Evolutionary conservation across 805 yeast genomes (phyloP).

Genomic region (Wickerhamiella domercqiae): DNA sequence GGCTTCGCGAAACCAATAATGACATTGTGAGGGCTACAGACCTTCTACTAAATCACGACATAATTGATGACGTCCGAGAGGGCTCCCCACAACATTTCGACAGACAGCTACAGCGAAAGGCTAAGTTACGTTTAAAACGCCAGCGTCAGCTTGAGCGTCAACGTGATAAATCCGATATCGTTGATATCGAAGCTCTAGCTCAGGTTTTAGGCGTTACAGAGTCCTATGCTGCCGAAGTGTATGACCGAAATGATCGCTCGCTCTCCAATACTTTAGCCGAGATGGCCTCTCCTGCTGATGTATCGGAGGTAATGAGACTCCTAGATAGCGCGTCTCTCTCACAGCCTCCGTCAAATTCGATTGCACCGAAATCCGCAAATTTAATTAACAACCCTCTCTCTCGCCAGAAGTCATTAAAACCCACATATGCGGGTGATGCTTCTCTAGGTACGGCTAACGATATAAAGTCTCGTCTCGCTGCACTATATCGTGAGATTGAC

Average conservation of each 20-base stretch:
- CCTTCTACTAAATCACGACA: constrained; percentile 6
- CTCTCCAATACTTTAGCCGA: background rate
- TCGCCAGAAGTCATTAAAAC: too few species aligned
- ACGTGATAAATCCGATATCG: background rate
- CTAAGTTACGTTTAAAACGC: background rate
- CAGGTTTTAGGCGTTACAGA: background rate
- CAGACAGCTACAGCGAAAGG: background rate
- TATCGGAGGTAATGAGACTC: background rate
- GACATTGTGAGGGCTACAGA: constrained; percentile 10
- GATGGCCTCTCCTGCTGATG: background rate
- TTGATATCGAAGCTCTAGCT: background rate
- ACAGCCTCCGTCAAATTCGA: background rate
- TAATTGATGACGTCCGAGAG: constrained; percentile 2
- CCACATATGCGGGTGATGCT: too few species aligned
- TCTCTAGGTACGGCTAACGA: background rate
- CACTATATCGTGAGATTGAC: background rate
- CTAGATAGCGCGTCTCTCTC: background rate
- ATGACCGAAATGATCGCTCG: background rate
- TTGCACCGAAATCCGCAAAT: background rate
- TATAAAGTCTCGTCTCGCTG: background rate
- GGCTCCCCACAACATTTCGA: constrained; percentile 4
- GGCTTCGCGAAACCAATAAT: background rate
- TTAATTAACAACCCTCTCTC: background rate
- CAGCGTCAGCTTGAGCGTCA: background rate
- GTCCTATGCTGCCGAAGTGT: background rate